Conservation (phyloP, 1,284 basidiomycete genomes). For the Puccinia horiana region DNA sequence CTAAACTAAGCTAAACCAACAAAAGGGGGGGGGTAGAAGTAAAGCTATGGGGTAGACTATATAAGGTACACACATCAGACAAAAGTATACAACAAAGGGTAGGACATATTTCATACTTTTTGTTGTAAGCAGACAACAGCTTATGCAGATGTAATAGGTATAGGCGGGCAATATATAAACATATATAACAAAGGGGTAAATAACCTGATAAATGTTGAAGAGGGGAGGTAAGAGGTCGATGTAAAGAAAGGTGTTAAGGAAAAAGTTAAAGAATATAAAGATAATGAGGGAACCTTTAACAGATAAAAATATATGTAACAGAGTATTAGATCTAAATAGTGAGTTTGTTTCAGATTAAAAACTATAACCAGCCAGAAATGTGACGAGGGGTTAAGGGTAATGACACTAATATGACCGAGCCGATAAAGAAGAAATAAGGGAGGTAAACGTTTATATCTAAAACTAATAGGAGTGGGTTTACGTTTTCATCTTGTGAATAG, state of each 20-base stretch:
- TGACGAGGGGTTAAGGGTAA: too few relatives aligned
- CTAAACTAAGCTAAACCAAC: conserved; percentile 11
- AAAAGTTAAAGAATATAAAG: not conserved
- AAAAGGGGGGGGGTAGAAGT: not conserved
- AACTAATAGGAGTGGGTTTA: conserved; percentile 1
- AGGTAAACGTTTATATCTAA: conserved; percentile 1
- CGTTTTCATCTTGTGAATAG: not conserved
- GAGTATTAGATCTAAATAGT: too few relatives aligned
- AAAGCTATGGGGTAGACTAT: not conserved
- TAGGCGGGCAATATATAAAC: too few relatives aligned
- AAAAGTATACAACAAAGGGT: not conserved
- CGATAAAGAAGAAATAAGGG: not conserved
- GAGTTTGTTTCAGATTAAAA: conserved; percentile 11
- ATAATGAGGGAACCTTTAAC: not conserved
- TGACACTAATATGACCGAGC: not conserved
- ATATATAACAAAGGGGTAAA: conserved; percentile 1
- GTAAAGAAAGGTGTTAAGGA: not conserved
- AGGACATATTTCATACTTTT: not conserved
- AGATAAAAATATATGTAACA: not conserved
- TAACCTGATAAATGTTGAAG: not conserved
- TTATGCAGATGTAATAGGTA: too few relatives aligned
- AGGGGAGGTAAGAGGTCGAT: not conserved
- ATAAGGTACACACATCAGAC: too few relatives aligned
- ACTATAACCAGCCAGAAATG: not conserved
- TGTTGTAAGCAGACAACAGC: too few relatives aligned